Evolutionary conservation across 1,284 basidiomycete genomes (phyloP).

Genomic region (Ceratobasidium sp.): DNA sequence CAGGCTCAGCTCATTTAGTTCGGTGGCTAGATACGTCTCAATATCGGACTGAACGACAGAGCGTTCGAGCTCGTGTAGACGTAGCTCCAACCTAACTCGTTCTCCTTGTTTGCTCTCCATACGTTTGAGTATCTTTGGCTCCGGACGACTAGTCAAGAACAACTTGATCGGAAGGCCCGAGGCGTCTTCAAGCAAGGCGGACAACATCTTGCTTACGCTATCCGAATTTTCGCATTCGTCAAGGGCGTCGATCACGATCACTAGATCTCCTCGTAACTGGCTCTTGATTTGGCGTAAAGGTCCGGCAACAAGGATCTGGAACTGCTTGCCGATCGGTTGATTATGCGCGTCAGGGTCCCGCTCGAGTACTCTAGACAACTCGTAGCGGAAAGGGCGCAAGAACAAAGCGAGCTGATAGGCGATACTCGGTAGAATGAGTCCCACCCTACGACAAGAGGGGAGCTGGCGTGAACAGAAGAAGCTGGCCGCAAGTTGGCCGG

Average conservation of each 20-base stretch:
- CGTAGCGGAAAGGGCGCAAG: neutral
- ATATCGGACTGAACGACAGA: neutral
- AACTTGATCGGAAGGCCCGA: conserved; percentile 2
- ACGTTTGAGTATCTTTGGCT: neutral
- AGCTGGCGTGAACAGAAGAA: conserved; percentile 13
- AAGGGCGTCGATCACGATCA: conserved; percentile 12
- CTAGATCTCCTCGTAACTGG: neutral
- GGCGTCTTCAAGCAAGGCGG: neutral
- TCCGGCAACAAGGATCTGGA: neutral
- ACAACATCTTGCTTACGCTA: neutral
- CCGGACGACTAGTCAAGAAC: conserved; percentile 13
- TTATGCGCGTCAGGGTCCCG: neutral
- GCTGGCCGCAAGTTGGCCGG: conserved; percentile 2
- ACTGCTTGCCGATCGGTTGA: neutral
- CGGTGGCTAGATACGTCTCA: neutral
- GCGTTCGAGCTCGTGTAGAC: conserved; percentile 10
- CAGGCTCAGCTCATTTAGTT: neutral
- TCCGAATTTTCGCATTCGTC: conserved; percentile 16
- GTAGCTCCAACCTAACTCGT: neutral
- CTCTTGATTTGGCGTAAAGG: neutral
- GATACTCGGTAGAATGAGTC: conserved; percentile 14
- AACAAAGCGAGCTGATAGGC: neutral
- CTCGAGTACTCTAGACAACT: neutral
- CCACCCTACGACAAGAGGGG: conserved; percentile 14
- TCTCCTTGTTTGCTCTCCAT: neutral